Base-by-base conservation (phyloP, 2,329 filamentous ascomycete genomes). In the Balansia obtecta region DNA sequence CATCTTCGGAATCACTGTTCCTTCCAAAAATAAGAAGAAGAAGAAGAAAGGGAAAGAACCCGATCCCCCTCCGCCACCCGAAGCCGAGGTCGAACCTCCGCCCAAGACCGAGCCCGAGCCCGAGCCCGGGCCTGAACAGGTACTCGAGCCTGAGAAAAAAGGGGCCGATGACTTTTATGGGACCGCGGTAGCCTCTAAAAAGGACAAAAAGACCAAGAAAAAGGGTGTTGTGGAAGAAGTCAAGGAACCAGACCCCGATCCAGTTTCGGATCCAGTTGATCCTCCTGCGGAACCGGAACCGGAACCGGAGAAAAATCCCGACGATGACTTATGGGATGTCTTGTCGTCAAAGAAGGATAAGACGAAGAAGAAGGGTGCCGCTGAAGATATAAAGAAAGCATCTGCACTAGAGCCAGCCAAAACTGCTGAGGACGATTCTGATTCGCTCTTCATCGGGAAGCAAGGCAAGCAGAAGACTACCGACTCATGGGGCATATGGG, bases 151-250 rank as follows among this genome's bases (percentile, higher is more conserved):
- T 7, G 58, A 61, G 42, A 64, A 63, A 52, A 63, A 63, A 44
- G 58, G 63, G 27, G 61, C 62, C 2, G 61, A 65, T 38, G 57
- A 48, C 27, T 22, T 58, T 16, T 68, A 63, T 62, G 63, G 49
- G 15, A 53, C 46, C 2, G 38, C 54, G 40, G 56, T 56, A 12
- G 59, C 22, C 2, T 50, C 51, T 9, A 67, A 64, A 50, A 63
- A 60, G 47, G 61, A 61, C 22, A 58, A 58, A 52, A 60, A 65
- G 54, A 60, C 63, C 44, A 57, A 58, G 47, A 58, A 62, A 47
- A 49, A 52, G 51, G 55, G 54, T 22, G 41, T 16, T 30, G 16
- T 55, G 22, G 58, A 56, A 53, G 57, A 58, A 13, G 51, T 55
- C 13, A 49, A 55, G 20, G 57, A 58, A 13, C 39, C 53, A 52